These are phyloP conservation scores for Termitomyces sp. DNA, from an alignment of 768 basidiomycete genomes.

Conservation along the genomic window DNA sequence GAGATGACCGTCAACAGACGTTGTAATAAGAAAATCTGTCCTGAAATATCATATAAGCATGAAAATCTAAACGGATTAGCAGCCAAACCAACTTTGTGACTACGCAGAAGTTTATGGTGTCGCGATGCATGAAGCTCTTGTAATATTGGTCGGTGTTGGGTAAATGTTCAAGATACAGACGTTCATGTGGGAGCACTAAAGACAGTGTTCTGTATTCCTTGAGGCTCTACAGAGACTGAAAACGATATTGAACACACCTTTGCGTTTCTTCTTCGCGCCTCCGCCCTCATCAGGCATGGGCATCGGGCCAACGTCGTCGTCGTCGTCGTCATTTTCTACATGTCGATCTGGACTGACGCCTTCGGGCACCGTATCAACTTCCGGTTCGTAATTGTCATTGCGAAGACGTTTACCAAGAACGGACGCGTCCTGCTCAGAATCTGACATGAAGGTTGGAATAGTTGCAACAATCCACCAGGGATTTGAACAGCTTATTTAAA, in stretches of 20 bases:
- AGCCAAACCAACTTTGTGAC: conserved; percentile 71
- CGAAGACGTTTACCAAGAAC: conserved; percentile 66
- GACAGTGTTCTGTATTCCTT: conserved; percentile 29
- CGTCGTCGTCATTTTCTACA: conserved; percentile 53
- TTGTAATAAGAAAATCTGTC: conserved; percentile 91
- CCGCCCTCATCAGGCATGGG: conserved; percentile 60
- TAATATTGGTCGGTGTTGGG: conserved; percentile 92
- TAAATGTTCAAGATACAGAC: conserved; percentile 87
- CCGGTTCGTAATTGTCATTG: conserved; percentile 27
- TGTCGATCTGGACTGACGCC: conserved; percentile 19
- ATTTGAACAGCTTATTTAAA: conserved; percentile 5
- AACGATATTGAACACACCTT: conserved; percentile 49
- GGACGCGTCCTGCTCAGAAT: conserved; percentile 45
- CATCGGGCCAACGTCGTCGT: conserved; percentile 89
- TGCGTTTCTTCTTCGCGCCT: conserved; percentile 72
- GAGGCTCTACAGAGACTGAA: conserved; percentile 23
- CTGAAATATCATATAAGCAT: conserved; percentile 35
- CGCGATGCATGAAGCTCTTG: conserved; percentile 98
- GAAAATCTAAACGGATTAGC: not conserved
- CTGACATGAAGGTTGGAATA: conserved; percentile 31
- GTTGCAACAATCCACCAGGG: conserved; percentile 13
- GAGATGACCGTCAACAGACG: conserved; percentile 90
- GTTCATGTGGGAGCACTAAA: conserved; percentile 89
- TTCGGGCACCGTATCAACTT: conserved; percentile 2
- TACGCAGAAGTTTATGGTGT: conserved; percentile 83